phyloP scores from a whole-genome alignment of 2,329 filamentous ascomycete species.

The Aspergillus oerlinghausenensis region DNA sequence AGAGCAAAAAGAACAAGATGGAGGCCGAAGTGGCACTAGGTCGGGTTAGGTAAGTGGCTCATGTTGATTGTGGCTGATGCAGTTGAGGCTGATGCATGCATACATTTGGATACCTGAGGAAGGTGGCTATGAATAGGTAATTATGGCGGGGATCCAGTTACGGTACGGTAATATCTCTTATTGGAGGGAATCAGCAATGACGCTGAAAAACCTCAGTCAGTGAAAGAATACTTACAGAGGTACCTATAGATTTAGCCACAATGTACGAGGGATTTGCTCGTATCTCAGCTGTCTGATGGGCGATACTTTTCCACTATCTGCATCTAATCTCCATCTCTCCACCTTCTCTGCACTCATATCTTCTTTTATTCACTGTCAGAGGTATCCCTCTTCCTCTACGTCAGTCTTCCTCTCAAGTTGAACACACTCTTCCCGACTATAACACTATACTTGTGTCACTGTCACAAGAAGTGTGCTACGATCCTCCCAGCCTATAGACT shows the following conservation, averaged over 20 bases:
- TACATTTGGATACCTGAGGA: too few species aligned
- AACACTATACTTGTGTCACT: not conserved
- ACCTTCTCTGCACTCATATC: not conserved
- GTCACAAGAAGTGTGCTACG: not conserved
- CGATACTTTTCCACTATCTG: not conserved
- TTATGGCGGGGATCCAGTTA: not conserved
- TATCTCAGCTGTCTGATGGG: not conserved
- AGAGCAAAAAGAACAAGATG: conserved; percentile 20
- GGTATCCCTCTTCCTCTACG: not conserved
- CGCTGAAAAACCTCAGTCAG: not conserved
- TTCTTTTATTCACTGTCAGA: not conserved
- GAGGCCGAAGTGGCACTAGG: conserved; percentile 17
- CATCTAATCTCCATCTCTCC: not conserved
- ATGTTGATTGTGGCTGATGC: conserved; percentile 13
- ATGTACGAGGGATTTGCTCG: not conserved
- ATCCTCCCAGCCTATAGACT: conserved; percentile 4
- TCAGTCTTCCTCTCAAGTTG: not conserved
- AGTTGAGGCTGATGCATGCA: conserved; percentile 4
- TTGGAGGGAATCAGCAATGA: not conserved
- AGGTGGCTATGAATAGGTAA: too few species aligned
- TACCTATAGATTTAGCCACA: not conserved
- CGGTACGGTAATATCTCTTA: not conserved
- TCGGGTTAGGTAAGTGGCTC: conserved; percentile 1
- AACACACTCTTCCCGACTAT: conserved; percentile 1
- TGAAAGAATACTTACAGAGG: not conserved